Evolutionary conservation across 1,139 yeast species (phyloP).

Genomic region (Hyphopichia buzzinii): DNA sequence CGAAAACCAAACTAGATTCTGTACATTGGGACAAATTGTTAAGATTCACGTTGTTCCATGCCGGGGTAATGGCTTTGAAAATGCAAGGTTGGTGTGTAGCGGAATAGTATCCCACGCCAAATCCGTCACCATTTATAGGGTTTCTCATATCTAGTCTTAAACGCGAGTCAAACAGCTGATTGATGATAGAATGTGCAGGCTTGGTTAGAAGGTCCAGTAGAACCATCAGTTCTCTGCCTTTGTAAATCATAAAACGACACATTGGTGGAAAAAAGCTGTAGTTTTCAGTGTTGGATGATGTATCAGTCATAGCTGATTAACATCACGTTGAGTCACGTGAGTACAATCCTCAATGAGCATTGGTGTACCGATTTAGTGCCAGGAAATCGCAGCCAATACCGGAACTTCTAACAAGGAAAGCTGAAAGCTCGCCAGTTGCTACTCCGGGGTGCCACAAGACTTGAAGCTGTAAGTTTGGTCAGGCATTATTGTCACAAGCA

Average conservation of each 20-base stretch:
- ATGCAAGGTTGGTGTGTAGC: constrained; percentile 50
- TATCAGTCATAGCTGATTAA: not conserved
- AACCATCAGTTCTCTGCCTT: constrained; percentile 70
- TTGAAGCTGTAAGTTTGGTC: no score
- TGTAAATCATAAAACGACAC: constrained; percentile 53
- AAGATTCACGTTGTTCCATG: constrained; percentile 93
- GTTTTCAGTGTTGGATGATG: no score
- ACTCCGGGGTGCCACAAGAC: no score
- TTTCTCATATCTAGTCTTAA: constrained; percentile 81
- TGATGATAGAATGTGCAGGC: constrained; percentile 96
- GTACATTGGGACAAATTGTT: constrained; percentile 87
- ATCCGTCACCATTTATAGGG: constrained; percentile 97
- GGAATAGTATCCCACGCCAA: constrained; percentile 93
- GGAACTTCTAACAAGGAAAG: no score
- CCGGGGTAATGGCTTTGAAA: constrained; percentile 93
- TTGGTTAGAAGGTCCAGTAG: constrained; percentile 84
- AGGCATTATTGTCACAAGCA: no score
- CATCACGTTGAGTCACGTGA: not conserved
- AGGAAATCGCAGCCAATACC: no score
- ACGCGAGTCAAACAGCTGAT: constrained; percentile 91
- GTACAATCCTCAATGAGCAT: no score
- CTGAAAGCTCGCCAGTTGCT: no score
- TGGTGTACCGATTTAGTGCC: no score
- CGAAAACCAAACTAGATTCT: constrained; percentile 79
- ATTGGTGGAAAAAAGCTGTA: no score